Evolutionary conservation across 2,329 filamentous ascomycete genomes (phyloP), one percentile per base, ranked within the genome.

Genomic region (Zasmidium citrigriseum): DNA sequence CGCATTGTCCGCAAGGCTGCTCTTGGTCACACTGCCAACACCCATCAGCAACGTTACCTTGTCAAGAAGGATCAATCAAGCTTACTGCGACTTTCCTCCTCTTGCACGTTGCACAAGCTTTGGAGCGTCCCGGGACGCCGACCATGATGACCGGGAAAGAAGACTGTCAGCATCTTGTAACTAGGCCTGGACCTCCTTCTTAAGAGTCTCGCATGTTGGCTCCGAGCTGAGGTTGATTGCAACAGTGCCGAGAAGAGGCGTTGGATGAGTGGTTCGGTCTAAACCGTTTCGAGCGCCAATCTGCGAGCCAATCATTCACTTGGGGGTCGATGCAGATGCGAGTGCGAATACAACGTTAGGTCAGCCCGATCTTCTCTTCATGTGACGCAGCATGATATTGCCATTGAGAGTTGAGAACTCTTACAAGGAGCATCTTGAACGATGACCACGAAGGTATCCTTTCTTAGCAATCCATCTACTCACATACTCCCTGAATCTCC

Each of bases 221-320:
- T 11, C 5, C 4, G 18, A 16, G 34, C 34, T 41, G 34, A 41
- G 34, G 34, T n/a, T n/a, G n/a, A n/a, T n/a, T n/a, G n/a, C n/a
- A n/a, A n/a, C n/a, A n/a, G n/a, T n/a, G n/a, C n/a, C 16, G 16
- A n/a, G 16, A 41, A 41, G 34, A 9, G 34, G 34, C 34, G 14
- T 41, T 41, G 5, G 7, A 11, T 16, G 5, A n/a, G 5, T 16
- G 34, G 5, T 4, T 3, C 7, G 46, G 20, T 20, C 16, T 49
- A 25, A 18, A 16, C 46, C 21, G 16, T 10, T 25, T 49, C 22
- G 22, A 7, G 46, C 22, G 46, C 25, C 46, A 49, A 49, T 25
- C 25, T 25, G 46, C 46, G 46, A 49, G 46, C 46, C 22, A 49
- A n/a, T 41, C 34, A 41, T 41, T 41, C 34, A 41, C 34, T 41